Evolutionary conservation across 768 basidiomycete species (phyloP).

Genomic region (Pleurotus citrinopileatus): DNA sequence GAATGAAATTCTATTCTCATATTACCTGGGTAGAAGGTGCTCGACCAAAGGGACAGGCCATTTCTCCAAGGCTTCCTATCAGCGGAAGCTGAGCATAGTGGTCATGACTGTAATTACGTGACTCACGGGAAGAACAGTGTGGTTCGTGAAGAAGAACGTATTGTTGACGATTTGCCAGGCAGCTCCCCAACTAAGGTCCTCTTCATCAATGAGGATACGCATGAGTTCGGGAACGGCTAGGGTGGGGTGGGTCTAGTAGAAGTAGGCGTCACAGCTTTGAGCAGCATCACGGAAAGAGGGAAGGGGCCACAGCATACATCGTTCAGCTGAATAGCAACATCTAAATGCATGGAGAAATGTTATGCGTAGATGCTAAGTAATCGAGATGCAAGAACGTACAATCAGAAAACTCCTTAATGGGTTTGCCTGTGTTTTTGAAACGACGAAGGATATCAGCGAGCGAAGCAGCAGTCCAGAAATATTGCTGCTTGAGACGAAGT

Average conservation of each 20-base stretch:
- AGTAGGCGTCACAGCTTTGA: neutral
- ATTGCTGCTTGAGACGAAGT: slow-evolving; percentile 92
- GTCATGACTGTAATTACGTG: neutral
- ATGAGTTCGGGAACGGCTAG: slow-evolving; percentile 94
- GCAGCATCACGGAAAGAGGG: neutral
- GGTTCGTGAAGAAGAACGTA: slow-evolving; percentile 96
- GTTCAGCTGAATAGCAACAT: slow-evolving; percentile 92
- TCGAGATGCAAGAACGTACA: slow-evolving; percentile 53
- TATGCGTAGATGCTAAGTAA: neutral
- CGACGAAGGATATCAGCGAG: slow-evolving; percentile 88
- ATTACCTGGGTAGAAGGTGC: slow-evolving; percentile 74
- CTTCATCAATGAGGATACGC: slow-evolving; percentile 90
- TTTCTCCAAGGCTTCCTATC: slow-evolving; percentile 80
- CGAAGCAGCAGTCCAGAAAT: slow-evolving; percentile 91
- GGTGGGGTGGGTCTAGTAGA: slow-evolving; percentile 82
- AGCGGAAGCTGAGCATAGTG: neutral
- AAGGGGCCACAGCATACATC: slow-evolving; percentile 49
- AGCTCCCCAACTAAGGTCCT: slow-evolving; percentile 75
- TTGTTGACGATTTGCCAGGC: slow-evolving; percentile 91
- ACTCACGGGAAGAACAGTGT: slow-evolving; percentile 85
- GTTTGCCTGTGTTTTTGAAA: slow-evolving; percentile 86
- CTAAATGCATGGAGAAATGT: slow-evolving; percentile 30
- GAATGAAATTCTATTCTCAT: neutral
- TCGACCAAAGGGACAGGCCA: slow-evolving; percentile 90
- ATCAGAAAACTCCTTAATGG: slow-evolving; percentile 78